These are phyloP conservation scores for Xanthoconium separans DNA, from an alignment of 1,284 basidiomycete genomes.

Conservation along the genomic window DNA sequence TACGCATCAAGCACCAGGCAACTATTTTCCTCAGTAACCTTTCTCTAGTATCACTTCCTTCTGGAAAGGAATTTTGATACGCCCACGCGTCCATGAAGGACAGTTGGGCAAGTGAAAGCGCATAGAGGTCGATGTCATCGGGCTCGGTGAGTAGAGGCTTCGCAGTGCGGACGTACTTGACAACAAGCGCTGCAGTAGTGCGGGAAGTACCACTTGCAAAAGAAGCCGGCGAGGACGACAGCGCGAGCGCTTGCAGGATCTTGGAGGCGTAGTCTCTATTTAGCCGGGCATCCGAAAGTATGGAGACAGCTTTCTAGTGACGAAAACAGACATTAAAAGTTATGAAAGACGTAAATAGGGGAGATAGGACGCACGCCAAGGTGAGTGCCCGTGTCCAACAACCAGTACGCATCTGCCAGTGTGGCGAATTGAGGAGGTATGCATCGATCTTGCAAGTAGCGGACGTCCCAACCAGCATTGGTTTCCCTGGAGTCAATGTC, in stretches of 20 bases:
- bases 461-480: slow-evolving; percentile 31
- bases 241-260: slow-evolving; percentile 64
- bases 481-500: slow-evolving; percentile 64
- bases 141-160: slow-evolving; percentile 67
- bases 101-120: slow-evolving; percentile 60
- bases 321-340: neutral
- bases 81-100: slow-evolving; percentile 70
- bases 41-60: slow-evolving; percentile 49
- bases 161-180: slow-evolving; percentile 67
- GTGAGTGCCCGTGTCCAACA: slow-evolving; percentile 65
- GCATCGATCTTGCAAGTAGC: slow-evolving; percentile 52
- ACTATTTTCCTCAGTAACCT: slow-evolving; percentile 61
- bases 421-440: slow-evolving; percentile 72
- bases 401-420: slow-evolving; percentile 78
- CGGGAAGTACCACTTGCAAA: slow-evolving; percentile 14
- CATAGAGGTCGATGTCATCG: slow-evolving; percentile 65
- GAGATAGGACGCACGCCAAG: slow-evolving; percentile 52
- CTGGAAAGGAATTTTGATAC: slow-evolving; percentile 66
- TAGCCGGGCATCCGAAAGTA: slow-evolving; percentile 70
- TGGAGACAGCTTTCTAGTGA: slow-evolving; percentile 60
- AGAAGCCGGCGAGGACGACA: slow-evolving; percentile 46
- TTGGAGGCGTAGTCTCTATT: slow-evolving; percentile 74
- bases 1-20: slow-evolving; percentile 67
- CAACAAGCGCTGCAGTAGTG: slow-evolving; percentile 42
- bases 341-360: neutral